Evolutionary conservation across 75 land plant genomes (phyloP), one percentile per base, ranked within the genome.

Genomic region (Pinus taeda): DNA sequence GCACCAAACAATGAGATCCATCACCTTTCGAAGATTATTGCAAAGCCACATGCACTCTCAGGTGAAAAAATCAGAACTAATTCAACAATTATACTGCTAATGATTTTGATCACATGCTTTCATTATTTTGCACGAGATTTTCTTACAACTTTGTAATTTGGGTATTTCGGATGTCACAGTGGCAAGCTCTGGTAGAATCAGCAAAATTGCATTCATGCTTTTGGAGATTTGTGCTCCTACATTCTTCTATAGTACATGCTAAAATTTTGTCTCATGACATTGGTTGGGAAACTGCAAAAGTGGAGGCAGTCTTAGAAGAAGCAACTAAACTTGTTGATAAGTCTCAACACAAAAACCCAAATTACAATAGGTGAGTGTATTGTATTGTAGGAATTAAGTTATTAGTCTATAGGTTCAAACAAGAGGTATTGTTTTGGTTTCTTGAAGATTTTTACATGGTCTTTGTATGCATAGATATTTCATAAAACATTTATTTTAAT

Each of bases 301-400:
- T 92, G 60, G 94, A 89, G 62, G 92, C 80, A 39, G 73, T 89
- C 18, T 18, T 92, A 59, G 90, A 92, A 75, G 94, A 92, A 81
- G 94, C 94, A 21, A 92, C 94, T 21, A 92, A 92, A 74, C 91
- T 92, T 80, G 86, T 89, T 42, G 90, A 83, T 79, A 86, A 85
- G 75, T 78, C 88, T 62, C 83, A 83, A 76, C 80, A 75, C 9
- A 87, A 83, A 62, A 87, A 89, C 56, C 92, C 88, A 57, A 90
- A 74, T 72, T 92, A 92, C 71, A 89, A 87, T 79, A 92, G 94
- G 94, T 90, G 59, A 55, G 75, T 20, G 18, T 5, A 20, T 26
- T 57, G 15, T 13, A 37, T 55, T 12, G 20, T 21, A 33, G 15
- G n/a, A 30, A 49, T 77, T 36, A 49, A 3, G 30, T 24, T 18